These are phyloP conservation scores for Trichoderma erinaceum DNA, from an alignment of 495 filamentous ascomycete genomes.

Conservation along the genomic window DNA sequence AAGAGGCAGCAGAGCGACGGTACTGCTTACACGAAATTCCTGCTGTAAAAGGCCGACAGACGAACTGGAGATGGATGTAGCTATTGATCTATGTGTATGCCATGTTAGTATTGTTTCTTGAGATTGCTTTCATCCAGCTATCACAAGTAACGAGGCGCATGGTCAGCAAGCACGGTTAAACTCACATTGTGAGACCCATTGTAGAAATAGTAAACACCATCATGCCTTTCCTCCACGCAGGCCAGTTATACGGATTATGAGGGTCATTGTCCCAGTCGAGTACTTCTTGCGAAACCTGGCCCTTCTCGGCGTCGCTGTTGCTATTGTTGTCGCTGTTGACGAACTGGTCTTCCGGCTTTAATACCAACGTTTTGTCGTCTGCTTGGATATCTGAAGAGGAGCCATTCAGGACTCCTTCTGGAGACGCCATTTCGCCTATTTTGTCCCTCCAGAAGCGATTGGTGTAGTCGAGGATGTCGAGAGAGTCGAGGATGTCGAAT, in stretches of 20 bases:
- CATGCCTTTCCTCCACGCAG: neutral
- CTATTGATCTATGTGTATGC: neutral
- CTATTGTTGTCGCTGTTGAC: constrained; percentile 1
- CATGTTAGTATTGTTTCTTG: neutral
- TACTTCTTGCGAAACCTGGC: neutral
- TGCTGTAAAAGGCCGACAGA: neutral
- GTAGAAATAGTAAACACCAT: neutral
- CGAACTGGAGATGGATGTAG: neutral
- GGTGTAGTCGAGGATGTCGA: neutral
- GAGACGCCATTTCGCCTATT: neutral
- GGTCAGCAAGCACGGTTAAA: neutral
- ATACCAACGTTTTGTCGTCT: neutral
- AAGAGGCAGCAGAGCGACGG: constrained; percentile 44
- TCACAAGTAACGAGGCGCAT: no score
- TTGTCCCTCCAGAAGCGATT: neutral
- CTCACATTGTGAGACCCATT: constrained; percentile 1
- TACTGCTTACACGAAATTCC: neutral
- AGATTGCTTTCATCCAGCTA: neutral
- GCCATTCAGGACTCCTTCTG: neutral
- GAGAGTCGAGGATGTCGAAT: neutral
- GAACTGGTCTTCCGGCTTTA: constrained; percentile 5
- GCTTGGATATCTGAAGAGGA: neutral
- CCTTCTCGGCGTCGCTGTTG: constrained; percentile 10
- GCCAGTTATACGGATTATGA: constrained; percentile 12
- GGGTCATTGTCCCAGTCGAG: constrained; percentile 17